Percentiles rank a stretch among this genome's conserved stretches.
Conservation (phyloP, 2,329 filamentous ascomycete species). For the Venturia oleaginea region DNA sequence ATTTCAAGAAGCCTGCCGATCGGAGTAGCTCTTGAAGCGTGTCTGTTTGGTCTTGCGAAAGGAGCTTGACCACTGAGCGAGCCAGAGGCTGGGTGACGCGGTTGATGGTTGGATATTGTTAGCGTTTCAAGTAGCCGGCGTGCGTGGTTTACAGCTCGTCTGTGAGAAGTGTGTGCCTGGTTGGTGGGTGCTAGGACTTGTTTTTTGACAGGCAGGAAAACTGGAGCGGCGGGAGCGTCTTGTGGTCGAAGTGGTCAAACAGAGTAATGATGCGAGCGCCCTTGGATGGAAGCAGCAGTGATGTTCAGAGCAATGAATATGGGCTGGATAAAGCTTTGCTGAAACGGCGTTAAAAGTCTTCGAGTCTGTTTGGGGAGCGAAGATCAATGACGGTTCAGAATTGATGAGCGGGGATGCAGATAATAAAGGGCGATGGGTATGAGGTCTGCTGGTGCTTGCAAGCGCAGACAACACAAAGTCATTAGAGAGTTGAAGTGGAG, state of each 20-base stretch:
- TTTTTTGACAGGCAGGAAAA: slow-evolving; percentile 2
- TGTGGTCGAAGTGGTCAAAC: background rate
- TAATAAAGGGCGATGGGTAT: slow-evolving; percentile 9
- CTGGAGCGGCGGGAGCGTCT: background rate
- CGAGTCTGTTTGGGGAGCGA: background rate
- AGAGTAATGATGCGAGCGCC: slow-evolving; percentile 8
- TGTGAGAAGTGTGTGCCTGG: background rate
- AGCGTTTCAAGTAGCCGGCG: slow-evolving; percentile 12
- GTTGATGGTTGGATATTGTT: slow-evolving; percentile 5
- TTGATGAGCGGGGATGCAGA: slow-evolving; percentile 1
- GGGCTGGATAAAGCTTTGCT: slow-evolving; percentile 2
- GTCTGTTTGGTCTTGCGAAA: slow-evolving; percentile 5
- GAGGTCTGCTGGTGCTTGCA: background rate
- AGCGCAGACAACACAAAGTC: background rate
- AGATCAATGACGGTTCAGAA: slow-evolving; percentile 11
- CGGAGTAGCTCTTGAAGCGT: slow-evolving; percentile 11
- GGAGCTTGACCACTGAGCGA: background rate
- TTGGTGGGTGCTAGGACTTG: background rate
- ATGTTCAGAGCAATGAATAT: slow-evolving; percentile 5
- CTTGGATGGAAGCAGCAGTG: background rate
- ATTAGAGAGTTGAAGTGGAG: background rate
- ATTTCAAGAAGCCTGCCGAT: slow-evolving; percentile 4
- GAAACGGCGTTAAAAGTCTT: slow-evolving; percentile 9
- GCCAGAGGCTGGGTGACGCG: slow-evolving; percentile 1
- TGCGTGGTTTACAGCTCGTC: background rate